Base-by-base conservation (phyloP, 2,329 filamentous ascomycete species). In the Neocucurbitaria cava region DNA sequence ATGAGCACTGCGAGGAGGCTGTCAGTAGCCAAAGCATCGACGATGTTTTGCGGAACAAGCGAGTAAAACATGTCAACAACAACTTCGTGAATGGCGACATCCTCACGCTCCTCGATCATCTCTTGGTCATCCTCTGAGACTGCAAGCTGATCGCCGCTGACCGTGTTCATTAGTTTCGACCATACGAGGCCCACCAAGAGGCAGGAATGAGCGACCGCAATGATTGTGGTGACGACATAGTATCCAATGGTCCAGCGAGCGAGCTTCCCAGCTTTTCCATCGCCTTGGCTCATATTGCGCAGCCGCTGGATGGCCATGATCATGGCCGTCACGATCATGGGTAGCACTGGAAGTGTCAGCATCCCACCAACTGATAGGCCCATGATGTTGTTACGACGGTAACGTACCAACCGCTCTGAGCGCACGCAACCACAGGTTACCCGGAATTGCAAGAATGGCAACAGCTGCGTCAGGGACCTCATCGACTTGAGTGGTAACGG, bases 321-420 rank as follows among this genome's bases (percentile, higher is more conserved):
- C 75, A 84, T 83, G 21, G 82, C 81, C 7, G 76, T 78, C 23
- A 83, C 72, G 38, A 84, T 84, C 49, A 84, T 68, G 1, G 82
- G 82, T 1, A 84, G 72, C 0, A 84, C 82, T 82, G 21, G 4
- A 9, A 26, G 24, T 26, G 24, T 26, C 24, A 26, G 24, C 24
- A 9, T 26, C 24, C 24, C n/a, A n/a, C n/a, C n/a, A n/a, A n/a
- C n/a, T n/a, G n/a, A n/a, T n/a, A n/a, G n/a, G n/a, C n/a, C 24
- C 24, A 9, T 26, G 24, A 26, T 26, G 5, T 26, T 26, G 9
- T 26, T 26, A 26, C 24, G 24, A 26, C 3, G 13, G 7, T 17
- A 4, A 75, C 77, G 56, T 65, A 80, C 80, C 80, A 11, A 81
- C 78, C 18, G 80, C 80, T 51, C 78, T 77, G 18, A 84, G 72